Base-by-base conservation (phyloP, 192 early-diverging fungal species). In the Coemansia sp. region DNA sequence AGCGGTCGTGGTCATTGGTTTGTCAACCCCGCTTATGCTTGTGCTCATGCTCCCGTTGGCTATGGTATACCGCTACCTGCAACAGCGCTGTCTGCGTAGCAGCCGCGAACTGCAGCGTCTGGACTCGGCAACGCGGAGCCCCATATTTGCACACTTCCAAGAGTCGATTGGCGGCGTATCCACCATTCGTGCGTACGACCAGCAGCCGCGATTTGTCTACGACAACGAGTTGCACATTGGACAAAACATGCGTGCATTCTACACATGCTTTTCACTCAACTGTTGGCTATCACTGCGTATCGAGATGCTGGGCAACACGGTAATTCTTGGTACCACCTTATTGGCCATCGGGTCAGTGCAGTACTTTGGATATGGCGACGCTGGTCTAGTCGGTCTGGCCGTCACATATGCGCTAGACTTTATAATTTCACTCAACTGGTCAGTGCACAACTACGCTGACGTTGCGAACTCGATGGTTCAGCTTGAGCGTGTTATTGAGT, bases 401-500 rank as follows among this genome's bases (percentile, higher is more conserved):
- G 60, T 47, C n/a, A 37, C 27, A 3, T 49, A 49, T 23, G 25
- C 48, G 0, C 45, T 62, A 22, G 37, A 21, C 45, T 31, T 62
- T 50, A 37, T 11, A 0, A 1, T 1, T 2, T 17, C 25, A 0
- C 17, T 62, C 12, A 51, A 27, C 19, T 12, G 29, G 25, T 49
- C 49, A 4, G 49, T 62, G 0, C 5, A 17, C 17, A 12, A 3
- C 1, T 62, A 62, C 2, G 37, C 48, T 1, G 27, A 4, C 3
- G 2, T 62, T 16, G 60, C 50, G 19, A 49, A 51, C 17, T 25
- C 48, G 10, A 50, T 62, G 60, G 25, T 26, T 16, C 47, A 62
- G 45, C 48, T 62, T 6, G 60, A 62, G 22, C 60, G 60, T 3
- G 35, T 62, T 37, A 51, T 17, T 10, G 60, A 62, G 22, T 62